Conservation (phyloP, 108 stramenopile genomes). For the Conticribra weissflogii region DNA sequence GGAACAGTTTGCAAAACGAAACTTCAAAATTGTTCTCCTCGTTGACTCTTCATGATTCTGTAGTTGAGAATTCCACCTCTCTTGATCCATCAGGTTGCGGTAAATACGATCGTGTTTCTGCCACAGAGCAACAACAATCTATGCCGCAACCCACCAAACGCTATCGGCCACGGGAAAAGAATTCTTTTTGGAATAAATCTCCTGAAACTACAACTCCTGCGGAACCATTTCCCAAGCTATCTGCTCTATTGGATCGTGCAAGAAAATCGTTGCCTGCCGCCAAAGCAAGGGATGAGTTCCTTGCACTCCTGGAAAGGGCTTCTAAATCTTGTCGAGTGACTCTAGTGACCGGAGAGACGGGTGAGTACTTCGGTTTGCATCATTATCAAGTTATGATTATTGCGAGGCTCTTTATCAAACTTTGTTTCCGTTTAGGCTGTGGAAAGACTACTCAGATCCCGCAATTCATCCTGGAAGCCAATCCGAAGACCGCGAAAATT, state of each 20-base stretch:
- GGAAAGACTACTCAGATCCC: constrained; percentile 92
- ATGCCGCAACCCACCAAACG: constrained; percentile 2
- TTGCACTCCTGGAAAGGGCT: constrained; percentile 53
- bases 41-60: constrained; percentile 15
- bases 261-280: constrained; percentile 78
- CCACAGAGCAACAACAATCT: constrained; percentile 15
- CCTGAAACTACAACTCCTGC: constrained; percentile 71
- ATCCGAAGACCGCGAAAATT: constrained; percentile 79
- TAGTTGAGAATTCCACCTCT: not conserved
- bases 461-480: constrained; percentile 89
- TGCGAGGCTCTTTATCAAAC: no score
- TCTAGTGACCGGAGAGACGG: constrained; percentile 87
- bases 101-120: no score
- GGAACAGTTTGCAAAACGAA: constrained; percentile 15
- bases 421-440: no score
- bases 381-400: not conserved
- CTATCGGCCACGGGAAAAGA: constrained; percentile 47
- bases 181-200: constrained; percentile 69
- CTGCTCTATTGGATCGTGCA: constrained; percentile 38
- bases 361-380: constrained; percentile 42
- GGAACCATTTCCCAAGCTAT: constrained; percentile 58
- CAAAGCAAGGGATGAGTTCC: constrained; percentile 64
- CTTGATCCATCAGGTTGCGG: no score
- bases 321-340: constrained; percentile 64
- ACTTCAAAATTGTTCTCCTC: constrained; percentile 20